phyloP scores from a whole-genome alignment of 1,139 yeast species.

The Yamadazyma mexicana region DNA sequence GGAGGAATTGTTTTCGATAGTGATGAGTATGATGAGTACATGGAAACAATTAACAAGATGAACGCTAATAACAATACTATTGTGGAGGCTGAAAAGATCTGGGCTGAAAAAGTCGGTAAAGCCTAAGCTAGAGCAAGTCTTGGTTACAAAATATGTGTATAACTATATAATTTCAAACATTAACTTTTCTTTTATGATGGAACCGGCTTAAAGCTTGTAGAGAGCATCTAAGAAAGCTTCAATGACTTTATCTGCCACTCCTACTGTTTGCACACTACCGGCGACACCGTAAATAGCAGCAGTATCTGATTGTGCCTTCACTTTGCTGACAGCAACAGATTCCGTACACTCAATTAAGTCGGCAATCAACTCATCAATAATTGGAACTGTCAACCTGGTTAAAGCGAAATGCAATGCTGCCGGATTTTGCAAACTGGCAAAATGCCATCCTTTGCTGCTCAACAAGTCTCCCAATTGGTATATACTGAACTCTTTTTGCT shows the following conservation, averaged over 20 bases:
- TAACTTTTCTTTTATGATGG: not conserved
- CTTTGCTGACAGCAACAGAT: conserved; percentile 32
- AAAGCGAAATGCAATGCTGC: conserved; percentile 89
- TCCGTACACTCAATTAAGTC: conserved; percentile 54
- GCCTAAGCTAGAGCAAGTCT: not conserved
- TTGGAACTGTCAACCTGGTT: conserved; percentile 67
- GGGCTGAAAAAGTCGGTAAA: conserved; percentile 54
- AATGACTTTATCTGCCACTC: conserved; percentile 80
- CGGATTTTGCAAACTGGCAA: conserved; percentile 83
- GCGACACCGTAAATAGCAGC: conserved; percentile 95
- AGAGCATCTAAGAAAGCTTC: conserved; percentile 79
- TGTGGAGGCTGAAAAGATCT: conserved; percentile 82
- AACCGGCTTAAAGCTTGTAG: conserved; percentile 45
- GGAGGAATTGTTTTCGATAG: conserved; percentile 97
- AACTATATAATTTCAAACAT: too few relatives aligned
- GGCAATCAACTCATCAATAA: conserved; percentile 58
- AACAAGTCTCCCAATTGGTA: conserved; percentile 76
- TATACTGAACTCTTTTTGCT: conserved; percentile 47
- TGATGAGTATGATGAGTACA: conserved; percentile 91
- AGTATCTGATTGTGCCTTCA: conserved; percentile 51
- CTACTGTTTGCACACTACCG: conserved; percentile 79
- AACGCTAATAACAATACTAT: conserved; percentile 87
- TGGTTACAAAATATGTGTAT: not conserved
- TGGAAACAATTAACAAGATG: conserved; percentile 97
- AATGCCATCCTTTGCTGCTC: conserved; percentile 80